phyloP scores from a whole-genome alignment of 2,329 filamentous ascomycete genomes.

The Aureobasidium leucospermi region DNA sequence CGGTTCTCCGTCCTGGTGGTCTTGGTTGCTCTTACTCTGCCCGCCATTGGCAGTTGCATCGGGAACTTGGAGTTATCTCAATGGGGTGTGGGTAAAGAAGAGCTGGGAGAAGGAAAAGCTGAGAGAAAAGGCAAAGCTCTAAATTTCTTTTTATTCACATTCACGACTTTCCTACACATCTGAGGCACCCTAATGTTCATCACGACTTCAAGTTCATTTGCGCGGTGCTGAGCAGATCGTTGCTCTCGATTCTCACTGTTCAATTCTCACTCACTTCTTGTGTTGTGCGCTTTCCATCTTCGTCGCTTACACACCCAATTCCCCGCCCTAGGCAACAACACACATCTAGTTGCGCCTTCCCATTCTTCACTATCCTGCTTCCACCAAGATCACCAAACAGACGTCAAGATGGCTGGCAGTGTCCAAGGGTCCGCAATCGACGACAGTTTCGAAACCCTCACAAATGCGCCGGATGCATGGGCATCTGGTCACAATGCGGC shows the following conservation, averaged over 20 bases:
- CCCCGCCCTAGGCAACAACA: neutral
- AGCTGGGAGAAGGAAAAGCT: conserved; percentile 57
- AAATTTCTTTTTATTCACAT: neutral
- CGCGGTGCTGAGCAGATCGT: no score
- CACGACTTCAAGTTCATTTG: neutral
- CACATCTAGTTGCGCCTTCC: neutral
- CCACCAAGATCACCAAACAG: neutral
- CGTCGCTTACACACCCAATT: neutral
- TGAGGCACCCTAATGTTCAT: neutral
- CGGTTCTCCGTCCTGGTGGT: conserved; percentile 75
- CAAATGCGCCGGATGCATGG: conserved; percentile 1
- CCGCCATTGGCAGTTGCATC: conserved; percentile 67
- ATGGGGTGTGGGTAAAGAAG: conserved; percentile 63
- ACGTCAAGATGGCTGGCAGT: conserved; percentile 7
- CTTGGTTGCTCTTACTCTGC: conserved; percentile 57
- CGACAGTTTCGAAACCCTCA: conserved; percentile 8
- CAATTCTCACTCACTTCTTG: neutral
- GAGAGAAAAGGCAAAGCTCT: conserved; percentile 55
- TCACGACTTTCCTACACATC: neutral
- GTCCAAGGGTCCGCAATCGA: conserved; percentile 10
- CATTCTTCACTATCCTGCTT: neutral
- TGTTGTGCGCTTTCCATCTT: neutral
- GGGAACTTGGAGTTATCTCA: conserved; percentile 64
- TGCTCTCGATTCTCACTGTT: no score
- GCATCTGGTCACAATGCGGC: neutral